These are phyloP conservation scores for Pythium aquatile DNA, from an alignment of 352 stramenopile genomes.

Conservation along the genomic window DNA sequence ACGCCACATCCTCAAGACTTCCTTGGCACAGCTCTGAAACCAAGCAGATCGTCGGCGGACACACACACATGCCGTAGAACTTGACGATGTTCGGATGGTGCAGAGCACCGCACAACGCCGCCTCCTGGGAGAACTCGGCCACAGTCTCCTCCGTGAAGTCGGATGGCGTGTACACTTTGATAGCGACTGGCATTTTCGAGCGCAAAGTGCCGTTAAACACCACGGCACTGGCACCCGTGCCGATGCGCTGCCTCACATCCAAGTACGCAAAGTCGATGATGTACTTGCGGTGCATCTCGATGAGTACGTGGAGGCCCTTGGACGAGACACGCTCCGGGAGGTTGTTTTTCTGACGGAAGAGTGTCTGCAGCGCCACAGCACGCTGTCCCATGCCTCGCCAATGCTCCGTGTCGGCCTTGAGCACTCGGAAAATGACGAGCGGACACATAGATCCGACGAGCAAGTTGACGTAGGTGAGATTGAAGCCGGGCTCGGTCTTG, in stretches of 20 bases:
- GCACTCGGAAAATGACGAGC: slow-evolving; percentile 44
- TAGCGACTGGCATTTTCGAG: slow-evolving; percentile 34
- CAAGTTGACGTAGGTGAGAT: slow-evolving; percentile 57
- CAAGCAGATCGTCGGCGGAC: slow-evolving; percentile 61
- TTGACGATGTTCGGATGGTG: slow-evolving; percentile 75
- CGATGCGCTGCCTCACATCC: slow-evolving; percentile 37
- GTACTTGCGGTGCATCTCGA: slow-evolving; percentile 53
- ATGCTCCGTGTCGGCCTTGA: slow-evolving; percentile 49
- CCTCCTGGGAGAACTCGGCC: slow-evolving; percentile 73
- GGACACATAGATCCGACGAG: slow-evolving; percentile 27
- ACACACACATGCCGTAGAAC: slow-evolving; percentile 83
- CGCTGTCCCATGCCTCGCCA: slow-evolving; percentile 43
- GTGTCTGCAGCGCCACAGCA: slow-evolving; percentile 30
- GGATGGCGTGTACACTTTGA: slow-evolving; percentile 48
- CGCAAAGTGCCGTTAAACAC: slow-evolving; percentile 32
- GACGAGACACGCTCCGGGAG: slow-evolving; percentile 42
- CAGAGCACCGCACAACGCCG: slow-evolving; percentile 58
- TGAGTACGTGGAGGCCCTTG: slow-evolving; percentile 42
- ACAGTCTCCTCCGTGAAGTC: slow-evolving; percentile 27
- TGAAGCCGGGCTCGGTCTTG: slow-evolving; percentile 52
- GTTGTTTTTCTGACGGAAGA: slow-evolving; percentile 32
- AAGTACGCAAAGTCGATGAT: slow-evolving; percentile 56
- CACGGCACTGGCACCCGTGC: slow-evolving; percentile 28
- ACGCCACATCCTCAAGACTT: slow-evolving; percentile 56
- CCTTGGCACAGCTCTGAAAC: slow-evolving; percentile 71